These are phyloP conservation scores for Tolypocladium amazonense DNA, from an alignment of 2,329 filamentous ascomycete genomes.

Conservation along the genomic window DNA sequence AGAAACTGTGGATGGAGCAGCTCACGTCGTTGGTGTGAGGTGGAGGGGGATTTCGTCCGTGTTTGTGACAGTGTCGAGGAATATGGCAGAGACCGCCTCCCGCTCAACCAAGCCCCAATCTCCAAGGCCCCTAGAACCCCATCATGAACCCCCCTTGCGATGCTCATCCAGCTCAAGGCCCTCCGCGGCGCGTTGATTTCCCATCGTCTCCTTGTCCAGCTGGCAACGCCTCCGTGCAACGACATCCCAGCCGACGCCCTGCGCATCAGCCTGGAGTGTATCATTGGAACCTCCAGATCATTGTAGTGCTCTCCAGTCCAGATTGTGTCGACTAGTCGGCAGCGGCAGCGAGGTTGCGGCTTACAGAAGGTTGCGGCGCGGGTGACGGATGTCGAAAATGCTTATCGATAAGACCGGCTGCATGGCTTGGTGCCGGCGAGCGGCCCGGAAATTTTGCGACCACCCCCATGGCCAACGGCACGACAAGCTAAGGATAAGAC, in stretches of 20 bases:
- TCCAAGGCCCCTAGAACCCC: slow-evolving; percentile 6
- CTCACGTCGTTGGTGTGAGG: background rate
- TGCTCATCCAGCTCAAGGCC: slow-evolving; percentile 5
- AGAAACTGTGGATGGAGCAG: background rate
- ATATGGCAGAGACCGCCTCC: background rate
- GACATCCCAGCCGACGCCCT: slow-evolving; percentile 4
- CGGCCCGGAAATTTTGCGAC: slow-evolving; percentile 14
- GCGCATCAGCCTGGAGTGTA: slow-evolving; percentile 8
- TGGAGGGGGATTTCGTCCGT: background rate
- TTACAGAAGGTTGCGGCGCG: background rate
- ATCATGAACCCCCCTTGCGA: slow-evolving; percentile 6
- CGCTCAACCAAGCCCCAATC: slow-evolving; percentile 5
- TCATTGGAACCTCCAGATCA: slow-evolving; percentile 10
- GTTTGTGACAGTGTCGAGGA: background rate
- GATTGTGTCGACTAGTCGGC: background rate
- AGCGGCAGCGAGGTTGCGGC: background rate
- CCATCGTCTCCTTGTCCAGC: background rate
- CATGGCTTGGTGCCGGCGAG: background rate
- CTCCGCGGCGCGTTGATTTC: background rate
- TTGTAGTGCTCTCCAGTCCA: background rate
- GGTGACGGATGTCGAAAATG: background rate
- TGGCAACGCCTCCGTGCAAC: background rate
- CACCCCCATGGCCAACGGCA: background rate
- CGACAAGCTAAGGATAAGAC: background rate
- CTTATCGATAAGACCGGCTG: slow-evolving; percentile 1